Evolutionary conservation across 2,329 filamentous ascomycete genomes (phyloP), one percentile per base, ranked within the genome.

Genomic region (Chaetomiaceae sp.): DNA sequence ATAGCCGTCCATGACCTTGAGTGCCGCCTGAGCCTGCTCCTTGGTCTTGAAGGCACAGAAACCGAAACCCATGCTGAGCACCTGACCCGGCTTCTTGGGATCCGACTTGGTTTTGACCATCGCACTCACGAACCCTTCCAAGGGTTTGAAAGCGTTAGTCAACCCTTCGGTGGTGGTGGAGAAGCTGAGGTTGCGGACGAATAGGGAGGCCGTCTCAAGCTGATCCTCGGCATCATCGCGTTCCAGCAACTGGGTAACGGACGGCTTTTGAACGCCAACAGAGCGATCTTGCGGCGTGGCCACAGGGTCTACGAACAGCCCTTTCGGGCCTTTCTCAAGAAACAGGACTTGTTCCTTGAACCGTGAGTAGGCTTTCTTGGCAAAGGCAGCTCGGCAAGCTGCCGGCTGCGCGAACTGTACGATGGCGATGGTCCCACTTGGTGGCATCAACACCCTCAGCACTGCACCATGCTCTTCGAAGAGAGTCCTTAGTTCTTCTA

Each of bases 21-120:
- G 75, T 21, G 92, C 94, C 41, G 87, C 85, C 61, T 89, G 82
- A 1, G 94, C 92, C 64, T 91, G 82, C 36, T 78, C 80, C 65
- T 89, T 89, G 61, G 80, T 85, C 54, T 79, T 81, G 72, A 97
- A 99, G 64, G 96, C 90, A 55, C 90, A 82, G 69, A 99, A 99
- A 40, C 91, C 94, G 67, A 95, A 99, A 33, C 94, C 94, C 91
- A 97, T 96, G 67, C 91, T 96, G 49, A 99, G 81, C 4, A 87
- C 80, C 69, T 95, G 86, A 8, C 88, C 89, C 16, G 89, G 85
- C 65, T 87, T 88, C 75, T 96, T 96, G n/a, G 90, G 82, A 66
- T 99, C 90, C 34, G 84, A 81, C 73, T 95, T 96, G 21, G 90
- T 96, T 75, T 96, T 96, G 60, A 99, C 90, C 59, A 84, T 82